A percentile compares a stretch with the other conserved stretches of the same genome.
Evolutionary conservation across 1,284 basidiomycete species (phyloP).

Genomic region (Malassezia yamatoensis): DNA sequence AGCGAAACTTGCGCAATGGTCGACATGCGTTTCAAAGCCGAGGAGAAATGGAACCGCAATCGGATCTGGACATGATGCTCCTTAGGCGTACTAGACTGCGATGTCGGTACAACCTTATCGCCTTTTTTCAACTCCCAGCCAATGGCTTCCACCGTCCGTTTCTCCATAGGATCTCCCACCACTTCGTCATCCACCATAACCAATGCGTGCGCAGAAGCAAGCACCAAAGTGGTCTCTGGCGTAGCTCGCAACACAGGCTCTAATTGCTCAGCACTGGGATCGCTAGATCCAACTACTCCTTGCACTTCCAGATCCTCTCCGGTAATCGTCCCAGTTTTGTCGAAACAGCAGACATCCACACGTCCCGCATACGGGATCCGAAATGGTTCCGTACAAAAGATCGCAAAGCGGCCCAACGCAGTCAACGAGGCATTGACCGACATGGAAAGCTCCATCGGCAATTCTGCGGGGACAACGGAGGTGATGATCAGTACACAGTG

Average conservation of each 20-base stretch:
- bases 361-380: conserved; percentile 46
- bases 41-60: conserved; percentile 47
- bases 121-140: conserved; percentile 78
- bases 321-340: conserved; percentile 48
- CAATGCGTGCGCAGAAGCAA: conserved; percentile 88
- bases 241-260: conserved; percentile 66
- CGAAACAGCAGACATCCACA: conserved; percentile 48
- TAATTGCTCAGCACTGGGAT: conserved; percentile 49
- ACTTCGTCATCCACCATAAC: conserved; percentile 81
- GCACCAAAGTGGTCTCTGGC: conserved; percentile 70
- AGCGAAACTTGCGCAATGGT: conserved; percentile 35
- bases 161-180: conserved; percentile 98
- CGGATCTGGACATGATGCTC: conserved; percentile 31
- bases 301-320: conserved; percentile 46
- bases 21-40: conserved; percentile 46
- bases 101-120: conserved; percentile 30
- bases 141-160: conserved; percentile 82
- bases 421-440: conserved; percentile 53
- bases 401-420: conserved; percentile 70
- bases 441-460: conserved; percentile 48
- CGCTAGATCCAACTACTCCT: conserved; percentile 32
- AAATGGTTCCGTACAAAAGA: conserved; percentile 48
- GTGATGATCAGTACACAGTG: conserved; percentile 48
- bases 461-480: conserved; percentile 46
- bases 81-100: conserved; percentile 15